Evolutionary conservation across 2,329 filamentous ascomycete genomes (phyloP).

Genomic region (Exophiala spinifera): DNA sequence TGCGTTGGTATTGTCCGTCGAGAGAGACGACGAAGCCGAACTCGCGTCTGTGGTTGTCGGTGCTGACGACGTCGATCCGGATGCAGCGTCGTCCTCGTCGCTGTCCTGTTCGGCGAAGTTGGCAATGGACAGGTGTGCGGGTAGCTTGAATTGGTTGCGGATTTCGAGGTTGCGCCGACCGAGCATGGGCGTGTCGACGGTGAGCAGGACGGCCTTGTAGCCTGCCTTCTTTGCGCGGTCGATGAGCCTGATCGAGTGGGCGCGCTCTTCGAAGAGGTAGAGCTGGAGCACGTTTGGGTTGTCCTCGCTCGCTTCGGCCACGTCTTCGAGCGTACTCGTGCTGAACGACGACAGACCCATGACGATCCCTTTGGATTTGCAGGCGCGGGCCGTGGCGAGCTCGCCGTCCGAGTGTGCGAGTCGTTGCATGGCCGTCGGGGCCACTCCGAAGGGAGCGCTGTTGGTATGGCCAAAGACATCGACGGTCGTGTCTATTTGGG

Average conservation of each 20-base stretch:
- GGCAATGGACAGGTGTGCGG: constrained; percentile 24
- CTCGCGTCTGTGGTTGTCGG: neutral
- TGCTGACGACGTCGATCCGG: constrained; percentile 24
- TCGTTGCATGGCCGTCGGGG: constrained; percentile 50
- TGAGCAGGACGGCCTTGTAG: constrained; percentile 51
- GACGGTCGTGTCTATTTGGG: constrained; percentile 37
- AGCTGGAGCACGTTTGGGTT: constrained; percentile 46
- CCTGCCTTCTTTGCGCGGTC: constrained; percentile 42
- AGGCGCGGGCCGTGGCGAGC: constrained; percentile 46
- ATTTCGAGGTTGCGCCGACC: constrained; percentile 38
- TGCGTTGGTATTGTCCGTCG: constrained; percentile 6
- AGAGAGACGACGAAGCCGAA: neutral
- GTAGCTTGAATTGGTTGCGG: constrained; percentile 27
- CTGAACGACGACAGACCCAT: constrained; percentile 47
- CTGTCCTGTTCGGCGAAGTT: constrained; percentile 37
- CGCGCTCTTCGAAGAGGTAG: constrained; percentile 49
- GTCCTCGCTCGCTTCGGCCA: constrained; percentile 39
- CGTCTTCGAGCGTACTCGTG: constrained; percentile 43
- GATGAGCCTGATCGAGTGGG: constrained; percentile 38
- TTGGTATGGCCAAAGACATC: constrained; percentile 43
- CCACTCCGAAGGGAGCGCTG: constrained; percentile 48
- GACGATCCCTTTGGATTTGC: constrained; percentile 37
- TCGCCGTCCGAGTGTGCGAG: constrained; percentile 51
- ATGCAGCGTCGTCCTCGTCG: no score
- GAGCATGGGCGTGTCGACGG: constrained; percentile 51